Evolutionary conservation across 1,139 yeast species (phyloP), one percentile per base, ranked within the genome.

Genomic region (Geotrichum restrictum): DNA sequence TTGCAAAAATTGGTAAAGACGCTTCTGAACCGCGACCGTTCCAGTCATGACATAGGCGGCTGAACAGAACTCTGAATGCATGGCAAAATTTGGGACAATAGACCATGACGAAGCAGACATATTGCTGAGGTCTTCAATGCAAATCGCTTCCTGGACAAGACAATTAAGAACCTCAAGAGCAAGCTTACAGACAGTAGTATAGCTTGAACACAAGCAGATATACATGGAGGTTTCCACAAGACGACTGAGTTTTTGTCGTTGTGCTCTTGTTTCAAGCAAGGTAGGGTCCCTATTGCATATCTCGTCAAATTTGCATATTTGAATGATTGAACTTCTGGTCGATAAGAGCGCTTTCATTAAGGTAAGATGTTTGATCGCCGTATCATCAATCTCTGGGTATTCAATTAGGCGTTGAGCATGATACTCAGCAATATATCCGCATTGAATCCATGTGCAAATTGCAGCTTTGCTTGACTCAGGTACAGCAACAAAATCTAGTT

Each of bases 1-100:
- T 55, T 81, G 74, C 51, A 84, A 68, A 42, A 85, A 73, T 56
- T 77, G 75, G 60, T 81, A 72, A 53, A 86, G 71, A 55, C 83
- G 77, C 64, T 86, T 85, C 63, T 87, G 93, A 32, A 85, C 74
- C 0, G 94, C 89, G 14, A 85, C 86, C 33, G 83, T 78, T 16
- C 95, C 93, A 0, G 91, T 83, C 48, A 85, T 81, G 1, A 83
- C 80, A 31, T 77, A 73, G 36, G 73, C 78, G 56, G 85, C 89
- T 14, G 78, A 69, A 7, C 81, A 69, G 5, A 87, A 75, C 3
- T 74, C 79, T 0, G 73, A 55, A 57, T 79, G 78, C 31, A 72
- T 66, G 6, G 64, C 62, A 37, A 62, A 64, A 53, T 69, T 71
- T 55, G 71, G 68, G 51, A 59, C 56, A 4, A 62, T 53, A 5